Conservation (phyloP, 1,284 basidiomycete species). For the Entoloma clypeatum region DNA sequence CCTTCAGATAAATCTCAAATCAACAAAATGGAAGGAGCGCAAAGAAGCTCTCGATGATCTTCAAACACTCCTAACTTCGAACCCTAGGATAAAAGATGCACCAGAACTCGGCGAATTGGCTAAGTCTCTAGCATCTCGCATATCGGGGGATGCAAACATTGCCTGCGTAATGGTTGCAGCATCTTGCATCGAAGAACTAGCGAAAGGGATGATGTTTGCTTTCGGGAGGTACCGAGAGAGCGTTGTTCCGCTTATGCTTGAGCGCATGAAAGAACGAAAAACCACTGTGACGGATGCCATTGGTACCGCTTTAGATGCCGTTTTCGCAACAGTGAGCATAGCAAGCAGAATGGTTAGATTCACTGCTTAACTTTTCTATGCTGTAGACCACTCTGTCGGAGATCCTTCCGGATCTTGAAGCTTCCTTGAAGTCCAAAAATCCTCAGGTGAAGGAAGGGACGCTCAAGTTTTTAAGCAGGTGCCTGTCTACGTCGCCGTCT, state of each 20-base stretch:
- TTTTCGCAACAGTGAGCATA: constrained; percentile 74
- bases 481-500: constrained; percentile 65
- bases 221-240: constrained; percentile 78
- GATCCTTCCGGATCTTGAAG: constrained; percentile 80
- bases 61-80: constrained; percentile 65
- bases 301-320: constrained; percentile 83
- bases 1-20: constrained; percentile 72
- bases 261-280: constrained; percentile 95
- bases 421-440: constrained; percentile 86
- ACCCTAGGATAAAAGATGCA: constrained; percentile 77
- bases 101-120: constrained; percentile 72
- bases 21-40: constrained; percentile 98
- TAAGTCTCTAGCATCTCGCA: constrained; percentile 75
- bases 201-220: constrained; percentile 72
- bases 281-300: constrained; percentile 87
- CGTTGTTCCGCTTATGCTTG: constrained; percentile 79
- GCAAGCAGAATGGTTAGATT: constrained; percentile 12
- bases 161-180: constrained; percentile 93
- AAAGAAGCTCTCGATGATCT: constrained; percentile 91
- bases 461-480: constrained; percentile 84
- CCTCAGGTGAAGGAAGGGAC: constrained; percentile 96
- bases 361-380: constrained; percentile 17
- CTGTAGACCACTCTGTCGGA: constrained; percentile 76
- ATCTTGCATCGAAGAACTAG: constrained; percentile 82
- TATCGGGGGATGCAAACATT: constrained; percentile 92